A percentile compares a stretch with the other conserved stretches of the same genome.
These are phyloP conservation scores for Didymella segeticola DNA, from an alignment of 2,329 filamentous ascomycete genomes.

Conservation along the genomic window DNA sequence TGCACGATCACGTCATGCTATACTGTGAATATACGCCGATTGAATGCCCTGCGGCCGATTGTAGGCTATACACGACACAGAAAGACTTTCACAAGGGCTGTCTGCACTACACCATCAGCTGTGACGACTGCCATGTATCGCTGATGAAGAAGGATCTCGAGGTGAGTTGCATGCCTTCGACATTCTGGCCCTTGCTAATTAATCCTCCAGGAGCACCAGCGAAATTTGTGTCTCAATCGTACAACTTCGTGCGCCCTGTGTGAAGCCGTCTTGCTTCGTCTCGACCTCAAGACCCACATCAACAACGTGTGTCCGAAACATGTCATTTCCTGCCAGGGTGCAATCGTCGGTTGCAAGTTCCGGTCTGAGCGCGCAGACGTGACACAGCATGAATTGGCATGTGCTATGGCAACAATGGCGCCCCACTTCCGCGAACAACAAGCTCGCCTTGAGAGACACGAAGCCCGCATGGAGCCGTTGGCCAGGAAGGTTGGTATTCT, in stretches of 20 bases:
- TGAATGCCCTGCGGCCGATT: conserved; percentile 59
- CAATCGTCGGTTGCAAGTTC: conserved; percentile 53
- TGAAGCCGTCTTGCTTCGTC: conserved; percentile 49
- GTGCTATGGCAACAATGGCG: conserved; percentile 56
- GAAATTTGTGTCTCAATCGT: conserved; percentile 59
- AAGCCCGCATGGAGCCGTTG: conserved; percentile 52
- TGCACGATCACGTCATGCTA: conserved; percentile 65
- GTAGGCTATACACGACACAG: conserved; percentile 60
- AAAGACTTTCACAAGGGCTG: conserved; percentile 63
- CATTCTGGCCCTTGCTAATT: conserved; percentile 37
- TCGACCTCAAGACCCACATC: conserved; percentile 52
- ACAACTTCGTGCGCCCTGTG: conserved; percentile 54
- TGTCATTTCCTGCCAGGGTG: conserved; percentile 53
- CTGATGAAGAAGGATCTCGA: conserved; percentile 63
- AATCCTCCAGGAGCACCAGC: conserved; percentile 51
- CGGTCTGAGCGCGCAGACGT: conserved; percentile 49
- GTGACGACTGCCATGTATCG: conserved; percentile 59
- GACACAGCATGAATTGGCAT: conserved; percentile 50
- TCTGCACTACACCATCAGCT: conserved; percentile 61
- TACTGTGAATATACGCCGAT: conserved; percentile 65
- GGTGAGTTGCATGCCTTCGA: conserved; percentile 34
- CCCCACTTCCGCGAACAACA: conserved; percentile 54
- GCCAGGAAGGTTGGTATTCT: conserved; percentile 54
- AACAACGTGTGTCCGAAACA: conserved; percentile 52
- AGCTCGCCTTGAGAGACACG: conserved; percentile 52